Percentiles rank a stretch among this genome's conserved stretches.
phyloP scores from a whole-genome alignment of 108 stramenopile species.

The Conticribra guillardii region DNA sequence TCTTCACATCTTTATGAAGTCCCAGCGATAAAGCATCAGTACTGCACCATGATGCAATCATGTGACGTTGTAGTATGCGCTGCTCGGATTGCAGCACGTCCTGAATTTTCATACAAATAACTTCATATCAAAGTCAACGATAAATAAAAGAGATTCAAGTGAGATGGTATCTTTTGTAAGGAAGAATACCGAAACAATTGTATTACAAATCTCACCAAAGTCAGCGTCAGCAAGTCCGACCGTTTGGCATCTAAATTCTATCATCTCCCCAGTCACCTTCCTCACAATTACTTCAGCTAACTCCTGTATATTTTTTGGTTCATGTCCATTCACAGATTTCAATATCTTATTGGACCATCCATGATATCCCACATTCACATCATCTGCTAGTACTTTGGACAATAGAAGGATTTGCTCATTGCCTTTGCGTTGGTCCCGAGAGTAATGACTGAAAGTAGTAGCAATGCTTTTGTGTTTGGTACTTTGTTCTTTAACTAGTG shows the following conservation, averaged over 20 bases:
- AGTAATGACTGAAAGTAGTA: conserved; percentile 29
- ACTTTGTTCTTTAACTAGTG: conserved; percentile 38
- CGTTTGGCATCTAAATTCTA: conserved; percentile 38
- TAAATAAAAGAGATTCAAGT: neutral
- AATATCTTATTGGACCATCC: conserved; percentile 35
- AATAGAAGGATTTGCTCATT: conserved; percentile 49
- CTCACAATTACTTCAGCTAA: conserved; percentile 34
- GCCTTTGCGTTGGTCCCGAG: conserved; percentile 21
- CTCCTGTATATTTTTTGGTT: conserved; percentile 42
- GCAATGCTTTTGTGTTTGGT: conserved; percentile 13
- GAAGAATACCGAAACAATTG: too few relatives aligned
- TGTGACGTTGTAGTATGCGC: conserved; percentile 43
- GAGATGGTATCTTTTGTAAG: too few relatives aligned
- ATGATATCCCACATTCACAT: conserved; percentile 54
- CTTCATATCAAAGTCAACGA: neutral
- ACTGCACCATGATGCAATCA: conserved; percentile 50
- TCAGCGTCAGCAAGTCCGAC: conserved; percentile 30
- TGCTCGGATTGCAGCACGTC: conserved; percentile 42
- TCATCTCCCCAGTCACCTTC: conserved; percentile 15
- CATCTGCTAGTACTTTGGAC: conserved; percentile 47
- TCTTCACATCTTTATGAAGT: conserved; percentile 10
- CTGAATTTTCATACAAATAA: conserved; percentile 44
- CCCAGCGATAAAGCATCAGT: conserved; percentile 39
- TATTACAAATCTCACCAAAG: conserved; percentile 30
- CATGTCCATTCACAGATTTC: conserved; percentile 47